Evolutionary conservation across 116 monocot genomes (phyloP), one percentile per base, ranked within the genome.

Genomic region (Dioscorea cayenensis): DNA sequence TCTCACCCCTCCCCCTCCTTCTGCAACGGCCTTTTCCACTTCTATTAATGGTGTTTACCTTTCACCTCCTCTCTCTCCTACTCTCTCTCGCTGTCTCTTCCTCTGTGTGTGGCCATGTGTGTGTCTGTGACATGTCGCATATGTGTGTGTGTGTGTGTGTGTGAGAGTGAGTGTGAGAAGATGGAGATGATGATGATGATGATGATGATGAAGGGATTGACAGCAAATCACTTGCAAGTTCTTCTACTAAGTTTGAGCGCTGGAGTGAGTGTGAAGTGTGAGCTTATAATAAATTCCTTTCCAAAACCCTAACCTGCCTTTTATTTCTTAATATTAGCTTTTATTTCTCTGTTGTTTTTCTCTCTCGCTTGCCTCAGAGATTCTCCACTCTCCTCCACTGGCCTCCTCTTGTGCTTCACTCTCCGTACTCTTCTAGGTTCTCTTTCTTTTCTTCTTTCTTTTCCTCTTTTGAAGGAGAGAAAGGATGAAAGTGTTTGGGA

Each of bases 351-450:
- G 10, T 22, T 25, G 29, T 48, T 20, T 20, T 1, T 7, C 37
- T 35, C 59, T 21, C 63, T 36, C 60, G 9, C 6, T 52, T 23
- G 60, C 75, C 76, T 80, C n/a, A 80, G 76, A 80, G 71, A 80
- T 72, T 66, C 66, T 65, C 32, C n/a, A n/a, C n/a, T n/a, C 49
- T 28, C 51, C 69, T 32, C 20, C 65, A 18, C 77, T 73, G 36
- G 69, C 69, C 58, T 64, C 36, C 36, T 27, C 71, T 59, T 28
- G n/a, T n/a, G n/a, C n/a, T n/a, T n/a, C n/a, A 23, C 25, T 63
- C 36, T 69, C 38, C 38, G 2, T 32, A 32, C n/a, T 32, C 32
- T 55, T 58, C 50, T 19, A 5, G n/a, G 19, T 16, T 55, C 55
- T 55, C 55, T 55, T 16, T 16, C 55, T 16, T 55, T 16, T 19